These are phyloP conservation scores for Globisporangium sylvaticum DNA, from an alignment of 352 stramenopile genomes.

Conservation along the genomic window DNA sequence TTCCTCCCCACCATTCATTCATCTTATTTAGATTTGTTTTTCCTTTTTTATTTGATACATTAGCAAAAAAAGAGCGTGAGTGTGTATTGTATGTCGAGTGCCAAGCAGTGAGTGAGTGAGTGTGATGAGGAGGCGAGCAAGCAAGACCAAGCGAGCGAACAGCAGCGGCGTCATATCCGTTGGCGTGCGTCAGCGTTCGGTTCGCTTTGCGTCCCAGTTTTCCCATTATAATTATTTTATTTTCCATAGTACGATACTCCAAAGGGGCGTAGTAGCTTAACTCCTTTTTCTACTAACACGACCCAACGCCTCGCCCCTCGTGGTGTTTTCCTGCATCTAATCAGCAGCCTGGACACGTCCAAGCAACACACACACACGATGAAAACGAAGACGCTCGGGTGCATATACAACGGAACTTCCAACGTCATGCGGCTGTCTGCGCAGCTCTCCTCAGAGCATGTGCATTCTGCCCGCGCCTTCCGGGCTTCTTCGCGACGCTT, in stretches of 20 bases:
- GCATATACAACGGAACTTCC: not conserved
- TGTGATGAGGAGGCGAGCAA: not conserved
- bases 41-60: slow-evolving; percentile 1
- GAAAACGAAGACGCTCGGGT: too few species aligned
- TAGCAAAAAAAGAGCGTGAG: not conserved
- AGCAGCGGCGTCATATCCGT: not conserved
- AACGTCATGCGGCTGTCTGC: not conserved
- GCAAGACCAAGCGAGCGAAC: not conserved
- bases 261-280: not conserved
- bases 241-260: not conserved
- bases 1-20: not conserved
- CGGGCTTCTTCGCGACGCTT: too few species aligned
- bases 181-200: not conserved
- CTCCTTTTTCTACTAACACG: not conserved
- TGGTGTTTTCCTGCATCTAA: not conserved
- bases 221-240: not conserved
- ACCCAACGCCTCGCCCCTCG: not conserved
- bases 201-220: not conserved
- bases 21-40: slow-evolving; percentile 8
- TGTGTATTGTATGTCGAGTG: not conserved
- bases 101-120: not conserved
- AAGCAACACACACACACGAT: not conserved
- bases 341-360: not conserved
- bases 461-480: too few species aligned
- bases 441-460: not conserved